Evolutionary conservation across 2,329 filamentous ascomycete genomes (phyloP).

Genomic region (Pseudopithomyces chartarum): DNA sequence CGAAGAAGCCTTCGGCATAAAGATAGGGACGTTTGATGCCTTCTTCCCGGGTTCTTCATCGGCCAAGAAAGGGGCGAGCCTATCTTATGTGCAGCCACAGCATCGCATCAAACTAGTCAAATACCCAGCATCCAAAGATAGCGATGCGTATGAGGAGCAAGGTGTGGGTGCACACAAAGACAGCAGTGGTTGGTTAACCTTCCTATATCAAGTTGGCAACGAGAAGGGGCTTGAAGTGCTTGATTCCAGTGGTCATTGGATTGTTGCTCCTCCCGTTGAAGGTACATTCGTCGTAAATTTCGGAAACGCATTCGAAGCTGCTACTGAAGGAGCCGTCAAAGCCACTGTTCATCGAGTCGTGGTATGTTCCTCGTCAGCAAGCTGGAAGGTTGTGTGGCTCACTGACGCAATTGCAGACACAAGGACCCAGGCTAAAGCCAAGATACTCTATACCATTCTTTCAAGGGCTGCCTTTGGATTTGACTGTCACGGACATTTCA

Average conservation of each 20-base stretch:
- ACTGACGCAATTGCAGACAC: constrained; percentile 49
- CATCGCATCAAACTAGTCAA: constrained; percentile 65
- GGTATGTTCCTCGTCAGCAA: constrained; percentile 36
- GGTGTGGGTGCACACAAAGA: constrained; percentile 68
- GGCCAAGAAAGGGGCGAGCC: neutral
- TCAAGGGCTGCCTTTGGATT: constrained; percentile 34
- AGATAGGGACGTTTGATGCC: constrained; percentile 54
- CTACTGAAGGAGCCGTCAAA: constrained; percentile 59
- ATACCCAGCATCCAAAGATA: constrained; percentile 46
- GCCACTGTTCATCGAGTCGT: constrained; percentile 54
- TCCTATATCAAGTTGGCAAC: constrained; percentile 64
- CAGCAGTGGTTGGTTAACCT: constrained; percentile 68
- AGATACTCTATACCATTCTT: constrained; percentile 47
- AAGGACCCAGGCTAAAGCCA: constrained; percentile 17
- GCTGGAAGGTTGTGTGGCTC: constrained; percentile 41
- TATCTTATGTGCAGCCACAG: constrained; percentile 45
- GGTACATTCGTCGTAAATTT: constrained; percentile 63
- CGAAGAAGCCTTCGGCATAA: constrained; percentile 59
- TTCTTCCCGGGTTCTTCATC: constrained; percentile 55
- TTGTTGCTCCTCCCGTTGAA: constrained; percentile 54
- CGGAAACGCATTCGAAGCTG: constrained; percentile 63
- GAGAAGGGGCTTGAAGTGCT: constrained; percentile 60
- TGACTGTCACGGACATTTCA: constrained; percentile 25
- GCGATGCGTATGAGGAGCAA: constrained; percentile 41
- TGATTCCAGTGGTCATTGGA: constrained; percentile 55